Evolutionary conservation across 2,329 filamentous ascomycete genomes (phyloP).

Genomic region (Nothophoma quercina): DNA sequence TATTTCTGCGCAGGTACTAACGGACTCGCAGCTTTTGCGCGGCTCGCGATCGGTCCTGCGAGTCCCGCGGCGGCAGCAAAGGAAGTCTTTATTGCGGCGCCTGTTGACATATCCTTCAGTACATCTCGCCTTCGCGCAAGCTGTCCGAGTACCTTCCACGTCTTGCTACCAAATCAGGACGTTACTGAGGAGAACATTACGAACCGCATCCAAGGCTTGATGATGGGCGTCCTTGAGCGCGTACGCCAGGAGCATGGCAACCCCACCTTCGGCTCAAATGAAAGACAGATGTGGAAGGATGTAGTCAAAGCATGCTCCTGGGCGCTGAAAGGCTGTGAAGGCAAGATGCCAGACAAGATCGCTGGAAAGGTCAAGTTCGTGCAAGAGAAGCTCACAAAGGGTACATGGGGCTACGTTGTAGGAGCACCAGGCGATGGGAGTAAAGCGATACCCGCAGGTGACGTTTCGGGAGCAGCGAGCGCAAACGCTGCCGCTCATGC

Average conservation of each 20-base stretch:
- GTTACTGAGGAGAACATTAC: conserved; percentile 28
- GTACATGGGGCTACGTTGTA: conserved; percentile 32
- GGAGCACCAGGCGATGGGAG: conserved; percentile 7
- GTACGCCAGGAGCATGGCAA: conserved; percentile 33
- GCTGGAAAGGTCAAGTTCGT: conserved; percentile 37
- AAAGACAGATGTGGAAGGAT: conserved; percentile 34
- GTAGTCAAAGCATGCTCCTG: conserved; percentile 34
- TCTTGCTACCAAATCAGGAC: conserved; percentile 27
- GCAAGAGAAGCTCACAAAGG: conserved; percentile 29
- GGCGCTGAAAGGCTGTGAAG: conserved; percentile 35
- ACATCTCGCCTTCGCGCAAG: conserved; percentile 22
- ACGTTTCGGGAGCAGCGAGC: conserved; percentile 10
- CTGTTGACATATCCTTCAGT: conserved; percentile 30
- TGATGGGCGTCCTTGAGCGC: conserved; percentile 43
- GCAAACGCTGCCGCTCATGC: conserved; percentile 16
- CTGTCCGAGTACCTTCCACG: conserved; percentile 26
- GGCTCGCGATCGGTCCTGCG: conserved; percentile 38
- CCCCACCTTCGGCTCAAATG: conserved; percentile 22
- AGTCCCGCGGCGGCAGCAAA: conserved; percentile 4
- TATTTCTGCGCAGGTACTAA: not conserved
- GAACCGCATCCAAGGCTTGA: conserved; percentile 35
- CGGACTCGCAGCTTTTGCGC: conserved; percentile 32
- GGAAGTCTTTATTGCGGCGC: conserved; percentile 30
- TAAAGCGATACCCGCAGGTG: not conserved
- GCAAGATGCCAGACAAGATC: conserved; percentile 37